Evolutionary conservation across 164 flowering plant genomes (phyloP).

Genomic region (Vitis amurensis): DNA sequence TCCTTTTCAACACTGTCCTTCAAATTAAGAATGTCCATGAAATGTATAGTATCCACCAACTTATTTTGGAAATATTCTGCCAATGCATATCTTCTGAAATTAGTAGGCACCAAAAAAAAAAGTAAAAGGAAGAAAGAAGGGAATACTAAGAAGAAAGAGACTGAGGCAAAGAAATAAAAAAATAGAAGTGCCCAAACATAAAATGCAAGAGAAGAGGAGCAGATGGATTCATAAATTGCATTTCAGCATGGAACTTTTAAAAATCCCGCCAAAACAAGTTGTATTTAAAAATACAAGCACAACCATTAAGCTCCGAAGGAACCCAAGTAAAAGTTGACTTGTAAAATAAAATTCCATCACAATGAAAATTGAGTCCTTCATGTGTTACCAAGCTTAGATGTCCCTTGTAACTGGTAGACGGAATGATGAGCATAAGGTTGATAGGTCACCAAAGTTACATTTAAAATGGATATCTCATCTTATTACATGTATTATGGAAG

Average conservation of each 20-base stretch:
- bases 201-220: neutral
- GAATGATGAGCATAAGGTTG: too few species aligned
- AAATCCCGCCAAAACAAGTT: neutral
- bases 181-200: neutral
- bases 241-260: neutral
- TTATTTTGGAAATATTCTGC: constrained; percentile 98
- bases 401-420: too few species aligned
- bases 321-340: neutral
- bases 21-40: constrained; percentile 92
- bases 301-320: neutral
- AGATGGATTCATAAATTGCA: neutral
- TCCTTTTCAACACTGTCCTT: constrained; percentile 99
- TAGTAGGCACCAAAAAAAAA: neutral
- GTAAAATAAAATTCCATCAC: neutral
- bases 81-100: constrained; percentile 10
- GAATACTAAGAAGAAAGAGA: too few species aligned
- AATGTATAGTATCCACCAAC: constrained; percentile 96
- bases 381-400: too few species aligned
- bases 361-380: neutral
- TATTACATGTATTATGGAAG: too few species aligned
- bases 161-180: neutral
- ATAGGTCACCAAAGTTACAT: too few species aligned
- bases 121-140: neutral
- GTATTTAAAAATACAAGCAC: neutral
- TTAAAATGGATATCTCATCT: too few species aligned